These are phyloP conservation scores for Claviceps africana DNA, from an alignment of 2,329 filamentous ascomycete genomes.

Conservation along the genomic window DNA sequence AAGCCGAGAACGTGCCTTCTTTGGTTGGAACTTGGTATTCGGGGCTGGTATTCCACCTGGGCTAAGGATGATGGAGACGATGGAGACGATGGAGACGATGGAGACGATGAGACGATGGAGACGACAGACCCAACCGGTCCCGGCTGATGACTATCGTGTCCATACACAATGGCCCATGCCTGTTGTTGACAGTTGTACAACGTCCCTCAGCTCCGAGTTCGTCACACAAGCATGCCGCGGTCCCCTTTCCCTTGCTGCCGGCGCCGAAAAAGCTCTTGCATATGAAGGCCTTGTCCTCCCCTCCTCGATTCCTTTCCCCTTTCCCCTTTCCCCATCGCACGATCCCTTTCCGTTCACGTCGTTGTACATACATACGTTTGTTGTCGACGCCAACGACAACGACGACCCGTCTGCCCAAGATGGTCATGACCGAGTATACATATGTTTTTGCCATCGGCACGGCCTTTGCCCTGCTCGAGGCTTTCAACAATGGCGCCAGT, in stretches of 20 bases:
- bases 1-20: not conserved
- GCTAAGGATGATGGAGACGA: no score
- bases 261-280: not conserved
- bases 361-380: not conserved
- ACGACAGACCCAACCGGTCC: not conserved
- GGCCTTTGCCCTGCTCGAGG: slow-evolving; percentile 61
- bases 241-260: not conserved
- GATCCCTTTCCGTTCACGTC: not conserved
- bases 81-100: no score
- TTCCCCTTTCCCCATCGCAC: not conserved
- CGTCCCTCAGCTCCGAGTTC: no score
- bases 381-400: slow-evolving; percentile 1
- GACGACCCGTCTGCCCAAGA: slow-evolving; percentile 20
- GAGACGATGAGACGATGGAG: not conserved
- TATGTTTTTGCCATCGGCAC: slow-evolving; percentile 67
- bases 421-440: slow-evolving; percentile 47
- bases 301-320: not conserved
- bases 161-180: no score
- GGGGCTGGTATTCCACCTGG: no score
- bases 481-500: slow-evolving; percentile 70
- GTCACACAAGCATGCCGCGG: no score
- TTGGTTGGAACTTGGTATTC: not conserved
- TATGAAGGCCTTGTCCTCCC: not conserved
- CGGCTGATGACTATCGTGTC: not conserved
- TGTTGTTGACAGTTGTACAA: no score